A percentile compares a stretch with the other conserved stretches of the same genome.
Evolutionary conservation across 2,329 filamentous ascomycete species (phyloP).

Genomic region (Arthroderma sp.): DNA sequence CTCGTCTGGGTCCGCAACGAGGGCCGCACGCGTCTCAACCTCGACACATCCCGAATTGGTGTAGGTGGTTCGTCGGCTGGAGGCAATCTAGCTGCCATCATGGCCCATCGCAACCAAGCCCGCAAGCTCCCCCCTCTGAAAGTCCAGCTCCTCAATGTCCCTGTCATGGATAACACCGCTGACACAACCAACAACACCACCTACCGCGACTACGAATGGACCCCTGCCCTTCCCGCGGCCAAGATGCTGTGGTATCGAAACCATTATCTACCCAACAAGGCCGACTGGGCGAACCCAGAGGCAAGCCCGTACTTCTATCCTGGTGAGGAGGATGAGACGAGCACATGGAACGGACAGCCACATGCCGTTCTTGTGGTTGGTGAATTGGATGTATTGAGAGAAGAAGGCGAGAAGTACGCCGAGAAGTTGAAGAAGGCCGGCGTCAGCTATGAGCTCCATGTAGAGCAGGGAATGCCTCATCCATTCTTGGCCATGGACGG

Average conservation of each 20-base stretch:
- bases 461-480: conserved; percentile 45
- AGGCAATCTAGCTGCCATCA: conserved; percentile 39
- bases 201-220: conserved; percentile 39
- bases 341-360: conserved; percentile 36
- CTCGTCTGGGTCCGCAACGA: conserved; percentile 33
- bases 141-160: conserved; percentile 43
- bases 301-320: conserved; percentile 42
- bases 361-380: conserved; percentile 41
- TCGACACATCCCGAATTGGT: conserved; percentile 30
- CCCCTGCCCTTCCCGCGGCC: conserved; percentile 39
- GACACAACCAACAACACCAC: conserved; percentile 31
- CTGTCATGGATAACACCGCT: conserved; percentile 47
- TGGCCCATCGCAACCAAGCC: conserved; percentile 38
- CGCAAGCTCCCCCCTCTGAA: conserved; percentile 28
- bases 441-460: conserved; percentile 35
- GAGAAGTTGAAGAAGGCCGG: conserved; percentile 35
- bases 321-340: conserved; percentile 29
- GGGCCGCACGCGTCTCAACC: conserved; percentile 18
- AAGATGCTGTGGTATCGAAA: conserved; percentile 51
- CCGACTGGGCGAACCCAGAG: conserved; percentile 37
- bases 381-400: conserved; percentile 43
- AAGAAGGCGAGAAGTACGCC: conserved; percentile 41
- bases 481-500: conserved; percentile 48
- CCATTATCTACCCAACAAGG: conserved; percentile 41
- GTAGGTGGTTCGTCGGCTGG: conserved; percentile 39